Conservation (phyloP, 208 protist species). For the Balamuthia mandrillaris region DNA sequence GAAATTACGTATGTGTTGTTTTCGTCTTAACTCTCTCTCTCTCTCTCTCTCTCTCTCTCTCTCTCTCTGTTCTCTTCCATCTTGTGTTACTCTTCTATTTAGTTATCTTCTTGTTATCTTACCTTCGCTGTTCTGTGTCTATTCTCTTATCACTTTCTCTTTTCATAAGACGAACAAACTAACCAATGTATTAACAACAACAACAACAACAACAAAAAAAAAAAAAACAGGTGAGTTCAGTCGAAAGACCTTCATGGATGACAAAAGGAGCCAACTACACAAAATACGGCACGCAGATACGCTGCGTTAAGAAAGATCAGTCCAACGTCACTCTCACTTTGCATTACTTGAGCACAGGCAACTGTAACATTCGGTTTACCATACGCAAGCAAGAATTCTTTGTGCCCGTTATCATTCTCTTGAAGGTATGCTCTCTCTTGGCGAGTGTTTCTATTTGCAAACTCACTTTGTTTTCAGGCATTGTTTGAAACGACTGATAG, state of each 20-base stretch:
- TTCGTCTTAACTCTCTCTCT: too few relatives aligned
- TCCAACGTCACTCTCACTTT: slow-evolving; percentile 89
- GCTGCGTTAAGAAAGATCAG: slow-evolving; percentile 87
- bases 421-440: slow-evolving; percentile 57
- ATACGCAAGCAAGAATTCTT: slow-evolving; percentile 83
- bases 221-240: slow-evolving; percentile 72
- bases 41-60: too few relatives aligned
- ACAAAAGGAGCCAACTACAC: slow-evolving; percentile 90
- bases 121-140: neutral
- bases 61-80: too few relatives aligned
- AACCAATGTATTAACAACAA: too few relatives aligned
- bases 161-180: too few relatives aligned
- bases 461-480: too few relatives aligned
- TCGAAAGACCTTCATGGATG: slow-evolving; percentile 81
- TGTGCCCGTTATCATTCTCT: slow-evolving; percentile 72
- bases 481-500: slow-evolving; percentile 76
- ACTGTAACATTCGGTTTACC: slow-evolving; percentile 68
- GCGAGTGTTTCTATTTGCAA: neutral
- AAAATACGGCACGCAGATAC: slow-evolving; percentile 87
- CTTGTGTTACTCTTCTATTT: neutral
- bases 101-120: neutral
- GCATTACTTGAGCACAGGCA: slow-evolving; percentile 90
- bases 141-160: too few relatives aligned
- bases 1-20: slow-evolving; percentile 85
- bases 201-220: too few relatives aligned